These are phyloP conservation scores for Coemansia guatemalensis DNA, from an alignment of 192 early-diverging fungal genomes.

Conservation along the genomic window DNA sequence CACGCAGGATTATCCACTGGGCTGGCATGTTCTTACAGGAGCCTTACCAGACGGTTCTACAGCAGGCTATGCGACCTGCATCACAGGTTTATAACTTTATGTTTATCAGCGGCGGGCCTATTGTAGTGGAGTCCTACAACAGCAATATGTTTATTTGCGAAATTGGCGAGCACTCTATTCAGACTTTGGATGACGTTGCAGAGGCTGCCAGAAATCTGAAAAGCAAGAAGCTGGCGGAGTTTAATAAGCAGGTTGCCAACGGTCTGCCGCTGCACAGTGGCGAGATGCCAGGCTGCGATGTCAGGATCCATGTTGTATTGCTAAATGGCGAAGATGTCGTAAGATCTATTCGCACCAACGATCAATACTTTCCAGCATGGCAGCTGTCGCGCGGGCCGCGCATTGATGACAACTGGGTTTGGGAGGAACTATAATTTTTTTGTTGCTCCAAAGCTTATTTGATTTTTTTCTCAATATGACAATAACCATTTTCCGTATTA, in stretches of 20 bases:
- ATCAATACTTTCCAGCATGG: slow-evolving; percentile 38
- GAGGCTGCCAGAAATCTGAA: slow-evolving; percentile 9
- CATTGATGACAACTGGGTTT: slow-evolving; percentile 28
- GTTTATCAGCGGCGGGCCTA: background rate
- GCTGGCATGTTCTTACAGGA: slow-evolving; percentile 33
- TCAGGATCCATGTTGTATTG: slow-evolving; percentile 15
- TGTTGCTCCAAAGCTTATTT: background rate
- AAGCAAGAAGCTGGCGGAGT: background rate
- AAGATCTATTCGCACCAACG: slow-evolving; percentile 25
- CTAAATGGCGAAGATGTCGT: slow-evolving; percentile 21
- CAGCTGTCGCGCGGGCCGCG: slow-evolving; percentile 26
- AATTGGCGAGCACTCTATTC: slow-evolving; percentile 16
- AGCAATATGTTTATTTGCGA: slow-evolving; percentile 21
- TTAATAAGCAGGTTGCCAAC: slow-evolving; percentile 16
- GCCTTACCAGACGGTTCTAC: slow-evolving; percentile 19
- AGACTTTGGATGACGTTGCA: slow-evolving; percentile 28
- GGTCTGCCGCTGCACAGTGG: slow-evolving; percentile 10
- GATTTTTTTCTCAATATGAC: background rate
- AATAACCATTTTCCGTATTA: background rate
- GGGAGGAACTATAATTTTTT: slow-evolving; percentile 18
- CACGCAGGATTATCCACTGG: slow-evolving; percentile 28
- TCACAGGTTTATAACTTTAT: slow-evolving; percentile 23
- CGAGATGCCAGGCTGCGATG: slow-evolving; percentile 29
- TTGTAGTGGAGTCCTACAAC: background rate
- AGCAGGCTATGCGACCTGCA: slow-evolving; percentile 12